Base-by-base conservation (phyloP, 257 asterid genomes). In the Capsicum rhomboideum region DNA sequence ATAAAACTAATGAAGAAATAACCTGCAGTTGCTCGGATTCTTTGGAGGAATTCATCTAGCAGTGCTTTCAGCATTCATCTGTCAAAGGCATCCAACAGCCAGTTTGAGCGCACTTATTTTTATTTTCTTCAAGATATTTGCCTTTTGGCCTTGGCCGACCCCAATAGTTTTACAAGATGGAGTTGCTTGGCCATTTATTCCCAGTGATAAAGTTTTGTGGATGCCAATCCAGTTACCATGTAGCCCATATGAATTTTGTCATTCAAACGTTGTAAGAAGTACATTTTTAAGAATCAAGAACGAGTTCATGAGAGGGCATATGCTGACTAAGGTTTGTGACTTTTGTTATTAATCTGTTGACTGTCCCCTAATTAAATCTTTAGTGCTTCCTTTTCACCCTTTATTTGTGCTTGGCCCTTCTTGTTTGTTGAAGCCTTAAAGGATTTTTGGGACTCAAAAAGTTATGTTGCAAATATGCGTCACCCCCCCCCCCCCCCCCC, bases 1-100 rank as follows among this genome's bases (percentile, higher is more conserved):
- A 50, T 6, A 11, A 44, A 29, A 14, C 61, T 3, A 42, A 67
- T 16, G 11, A 44, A 37, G 0, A 10, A n/a, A 61, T 82, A 17
- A 42, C 58, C 79, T 84, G 63, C 88, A 92, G 94, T 84, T 87
- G 78, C 83, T 86, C 18, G 94, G 96, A 69, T 92, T 83, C 87
- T 87, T 92, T 12, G 94, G 96, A 87, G 96, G 96, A 52, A 64
- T 92, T 67, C 96, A 92, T 84, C 83, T 90, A 74, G 96, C 96
- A 1, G 91, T 92, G 49, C 91, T 92, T 82, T 87, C 86, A 10
- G 93, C 94, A 42, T 86, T 88, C 64, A 77, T 91, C 59, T 92
- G 94, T 85, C 90, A 82, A 84, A 88, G 90, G 91, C 85, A 92
- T 85, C 85, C 79, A 67, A 23, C 67, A 7, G 55, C 85, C 75